phyloP scores from a whole-genome alignment of 2,329 filamentous ascomycete species.

The Microdochium paspali region DNA sequence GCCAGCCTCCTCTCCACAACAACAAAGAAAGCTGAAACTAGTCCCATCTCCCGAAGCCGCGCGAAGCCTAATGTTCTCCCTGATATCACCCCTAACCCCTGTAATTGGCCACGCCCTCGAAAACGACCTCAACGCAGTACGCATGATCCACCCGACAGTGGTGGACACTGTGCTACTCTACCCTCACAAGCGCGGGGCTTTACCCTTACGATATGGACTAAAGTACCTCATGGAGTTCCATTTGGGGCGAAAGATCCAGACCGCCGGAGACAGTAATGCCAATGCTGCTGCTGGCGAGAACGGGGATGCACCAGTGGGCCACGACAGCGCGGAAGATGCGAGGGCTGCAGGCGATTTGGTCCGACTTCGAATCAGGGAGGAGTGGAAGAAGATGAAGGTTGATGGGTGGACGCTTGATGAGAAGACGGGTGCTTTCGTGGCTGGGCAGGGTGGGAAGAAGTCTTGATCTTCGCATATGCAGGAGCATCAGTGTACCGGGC shows the following conservation, averaged over 20 bases:
- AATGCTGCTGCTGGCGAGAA: constrained; percentile 21
- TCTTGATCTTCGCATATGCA: constrained; percentile 3
- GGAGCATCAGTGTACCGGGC: too few relatives aligned
- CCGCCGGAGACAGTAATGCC: constrained; percentile 31
- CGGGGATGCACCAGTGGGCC: constrained; percentile 44
- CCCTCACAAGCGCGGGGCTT: constrained; percentile 59
- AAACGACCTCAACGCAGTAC: constrained; percentile 82
- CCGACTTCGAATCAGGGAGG: constrained; percentile 55
- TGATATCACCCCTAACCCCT: constrained; percentile 68
- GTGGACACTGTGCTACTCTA: constrained; percentile 82
- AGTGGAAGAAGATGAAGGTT: constrained; percentile 58
- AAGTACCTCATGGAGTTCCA: constrained; percentile 62
- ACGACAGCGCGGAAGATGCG: constrained; percentile 91
- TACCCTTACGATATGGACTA: constrained; percentile 73
- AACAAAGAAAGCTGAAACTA: constrained; percentile 49
- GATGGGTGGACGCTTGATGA: constrained; percentile 57
- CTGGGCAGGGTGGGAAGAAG: constrained; percentile 11
- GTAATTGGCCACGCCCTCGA: constrained; percentile 90
- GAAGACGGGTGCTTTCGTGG: constrained; percentile 10
- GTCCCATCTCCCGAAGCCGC: constrained; percentile 68
- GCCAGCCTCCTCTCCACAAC: constrained; percentile 6
- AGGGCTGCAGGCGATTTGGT: constrained; percentile 82
- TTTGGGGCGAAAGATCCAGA: constrained; percentile 71
- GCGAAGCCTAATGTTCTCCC: constrained; percentile 65
- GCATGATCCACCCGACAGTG: constrained; percentile 75